Conservation (phyloP, 108 stramenopile species). For the Pseudonitzschia multistriata region DNA sequence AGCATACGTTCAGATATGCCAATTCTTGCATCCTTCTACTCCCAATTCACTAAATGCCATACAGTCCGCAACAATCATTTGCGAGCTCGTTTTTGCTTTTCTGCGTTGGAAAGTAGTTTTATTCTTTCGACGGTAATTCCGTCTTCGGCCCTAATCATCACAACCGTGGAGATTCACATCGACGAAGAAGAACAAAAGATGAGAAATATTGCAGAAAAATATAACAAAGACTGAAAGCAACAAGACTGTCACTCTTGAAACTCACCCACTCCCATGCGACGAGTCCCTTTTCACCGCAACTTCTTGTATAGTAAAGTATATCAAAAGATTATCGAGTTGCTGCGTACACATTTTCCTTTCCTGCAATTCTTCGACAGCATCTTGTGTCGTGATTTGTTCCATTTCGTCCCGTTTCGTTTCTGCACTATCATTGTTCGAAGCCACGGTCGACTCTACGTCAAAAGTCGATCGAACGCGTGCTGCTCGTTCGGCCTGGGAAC, state of each 20-base stretch:
- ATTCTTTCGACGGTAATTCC: constrained; percentile 3
- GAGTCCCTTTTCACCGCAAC: constrained; percentile 12
- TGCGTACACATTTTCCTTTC: constrained; percentile 55
- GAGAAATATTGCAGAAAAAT: background rate
- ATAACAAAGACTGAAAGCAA: background rate
- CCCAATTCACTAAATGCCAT: background rate
- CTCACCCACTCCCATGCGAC: constrained; percentile 54
- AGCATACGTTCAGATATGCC: no score
- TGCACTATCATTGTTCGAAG: background rate
- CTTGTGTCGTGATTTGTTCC: background rate
- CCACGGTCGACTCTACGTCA: background rate
- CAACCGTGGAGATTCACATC: no score
- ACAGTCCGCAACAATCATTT: background rate
- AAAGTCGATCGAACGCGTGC: constrained; percentile 43
- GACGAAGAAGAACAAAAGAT: no score
- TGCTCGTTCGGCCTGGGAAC: constrained; percentile 77
- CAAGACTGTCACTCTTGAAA: constrained; percentile 45
- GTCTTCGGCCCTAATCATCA: constrained; percentile 13
- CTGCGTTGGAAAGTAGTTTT: background rate
- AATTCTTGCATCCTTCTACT: background rate
- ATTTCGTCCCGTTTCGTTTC: background rate
- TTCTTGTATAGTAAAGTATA: constrained; percentile 55
- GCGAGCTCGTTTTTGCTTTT: background rate
- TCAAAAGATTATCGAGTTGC: constrained; percentile 77
- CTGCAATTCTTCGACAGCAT: background rate